Conservation (phyloP, 768 basidiomycete genomes). For the Leucosporidium yakuticum region DNA sequence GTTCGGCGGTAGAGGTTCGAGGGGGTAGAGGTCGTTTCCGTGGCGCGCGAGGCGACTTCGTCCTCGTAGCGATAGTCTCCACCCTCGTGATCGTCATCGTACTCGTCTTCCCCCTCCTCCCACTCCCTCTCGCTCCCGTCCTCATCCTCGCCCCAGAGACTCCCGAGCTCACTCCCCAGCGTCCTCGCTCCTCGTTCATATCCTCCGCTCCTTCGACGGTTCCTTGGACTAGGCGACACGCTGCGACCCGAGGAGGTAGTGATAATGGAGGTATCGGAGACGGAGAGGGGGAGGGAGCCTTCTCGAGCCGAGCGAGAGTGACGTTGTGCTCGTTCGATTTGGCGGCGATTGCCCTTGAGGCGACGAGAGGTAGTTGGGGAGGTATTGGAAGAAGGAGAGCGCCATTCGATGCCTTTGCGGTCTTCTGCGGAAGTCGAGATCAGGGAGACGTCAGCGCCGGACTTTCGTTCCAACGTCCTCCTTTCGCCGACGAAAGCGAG, state of each 20-base stretch:
- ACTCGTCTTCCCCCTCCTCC: conserved; percentile 1
- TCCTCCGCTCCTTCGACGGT: too few relatives aligned
- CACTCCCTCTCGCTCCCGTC: too few relatives aligned
- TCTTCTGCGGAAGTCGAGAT: background rate
- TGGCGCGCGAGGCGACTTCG: background rate
- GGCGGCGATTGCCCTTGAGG: conserved; percentile 1
- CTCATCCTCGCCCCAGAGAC: background rate
- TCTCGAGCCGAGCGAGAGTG: background rate
- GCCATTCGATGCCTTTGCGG: conserved; percentile 22
- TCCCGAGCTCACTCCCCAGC: conserved; percentile 15
- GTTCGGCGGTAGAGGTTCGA: too few relatives aligned
- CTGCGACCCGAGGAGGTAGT: background rate
- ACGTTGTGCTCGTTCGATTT: background rate
- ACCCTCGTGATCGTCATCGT: background rate
- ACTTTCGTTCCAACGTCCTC: too few relatives aligned
- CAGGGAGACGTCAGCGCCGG: background rate
- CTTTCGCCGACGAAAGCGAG: background rate
- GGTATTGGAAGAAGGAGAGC: background rate
- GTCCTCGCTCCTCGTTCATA: background rate
- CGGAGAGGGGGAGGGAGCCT: background rate
- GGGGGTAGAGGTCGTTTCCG: background rate
- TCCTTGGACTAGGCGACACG: background rate
- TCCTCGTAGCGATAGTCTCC: background rate
- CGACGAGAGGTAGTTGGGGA: background rate
- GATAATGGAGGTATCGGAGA: conserved; percentile 7